Evolutionary conservation across 257 asterid genomes (phyloP).

Genomic region (Nicotiana attenuata): DNA sequence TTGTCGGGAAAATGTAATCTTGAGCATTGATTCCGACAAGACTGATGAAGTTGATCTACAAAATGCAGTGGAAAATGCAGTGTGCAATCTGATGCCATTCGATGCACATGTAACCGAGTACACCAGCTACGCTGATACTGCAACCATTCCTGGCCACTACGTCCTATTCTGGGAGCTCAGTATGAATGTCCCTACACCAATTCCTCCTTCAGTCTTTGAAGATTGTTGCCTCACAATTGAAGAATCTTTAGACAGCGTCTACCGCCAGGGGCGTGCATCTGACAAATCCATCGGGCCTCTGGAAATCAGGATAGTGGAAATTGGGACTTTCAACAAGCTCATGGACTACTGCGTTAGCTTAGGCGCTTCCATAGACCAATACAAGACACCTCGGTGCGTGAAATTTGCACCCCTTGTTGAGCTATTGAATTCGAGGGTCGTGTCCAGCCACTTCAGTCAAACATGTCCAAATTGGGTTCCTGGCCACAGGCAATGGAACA

Average conservation of each 20-base stretch:
- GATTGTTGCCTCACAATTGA: slow-evolving; percentile 45
- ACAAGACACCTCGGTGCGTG: slow-evolving; percentile 54
- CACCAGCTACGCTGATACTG: slow-evolving; percentile 73
- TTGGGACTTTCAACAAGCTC: slow-evolving; percentile 72
- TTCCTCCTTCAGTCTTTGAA: slow-evolving; percentile 71
- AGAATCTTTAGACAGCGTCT: slow-evolving; percentile 56
- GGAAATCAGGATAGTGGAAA: slow-evolving; percentile 38
- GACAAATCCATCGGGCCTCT: slow-evolving; percentile 69
- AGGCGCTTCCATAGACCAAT: slow-evolving; percentile 56
- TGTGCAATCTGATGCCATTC: slow-evolving; percentile 48
- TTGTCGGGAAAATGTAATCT: not conserved
- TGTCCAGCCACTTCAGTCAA: slow-evolving; percentile 56
- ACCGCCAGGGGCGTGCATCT: slow-evolving; percentile 63
- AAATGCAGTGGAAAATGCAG: slow-evolving; percentile 59
- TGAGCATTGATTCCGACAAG: slow-evolving; percentile 42
- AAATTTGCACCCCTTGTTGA: slow-evolving; percentile 71
- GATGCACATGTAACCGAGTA: slow-evolving; percentile 54
- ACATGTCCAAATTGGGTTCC: slow-evolving; percentile 73
- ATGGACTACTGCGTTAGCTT: slow-evolving; percentile 77
- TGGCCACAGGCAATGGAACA: slow-evolving; percentile 61
- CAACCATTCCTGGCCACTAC: slow-evolving; percentile 64
- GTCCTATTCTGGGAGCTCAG: slow-evolving; percentile 22
- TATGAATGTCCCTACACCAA: slow-evolving; percentile 28
- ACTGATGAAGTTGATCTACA: slow-evolving; percentile 91
- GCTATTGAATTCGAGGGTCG: slow-evolving; percentile 53